phyloP scores from a whole-genome alignment of 2,329 filamentous ascomycete genomes.

The Phyllosticta citriasiana region DNA sequence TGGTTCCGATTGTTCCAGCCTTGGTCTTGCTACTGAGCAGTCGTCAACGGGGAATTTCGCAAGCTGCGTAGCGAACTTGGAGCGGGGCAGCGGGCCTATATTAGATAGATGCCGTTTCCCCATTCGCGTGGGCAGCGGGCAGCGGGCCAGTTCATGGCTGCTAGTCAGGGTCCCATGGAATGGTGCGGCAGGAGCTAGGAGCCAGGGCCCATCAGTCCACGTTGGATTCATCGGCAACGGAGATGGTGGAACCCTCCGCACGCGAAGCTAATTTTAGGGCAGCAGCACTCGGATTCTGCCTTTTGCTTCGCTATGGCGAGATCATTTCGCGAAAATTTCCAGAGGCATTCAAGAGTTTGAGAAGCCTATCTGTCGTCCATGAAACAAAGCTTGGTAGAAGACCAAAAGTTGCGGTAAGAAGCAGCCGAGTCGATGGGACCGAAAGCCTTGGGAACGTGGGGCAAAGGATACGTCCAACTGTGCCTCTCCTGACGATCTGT shows the following conservation, averaged over 20 bases:
- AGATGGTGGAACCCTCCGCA: neutral
- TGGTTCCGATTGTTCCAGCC: neutral
- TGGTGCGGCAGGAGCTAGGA: neutral
- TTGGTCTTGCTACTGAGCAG: neutral
- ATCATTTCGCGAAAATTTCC: neutral
- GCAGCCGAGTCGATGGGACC: neutral
- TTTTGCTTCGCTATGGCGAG: neutral
- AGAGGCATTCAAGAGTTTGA: neutral
- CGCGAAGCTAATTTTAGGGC: neutral
- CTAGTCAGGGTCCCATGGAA: neutral
- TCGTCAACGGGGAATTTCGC: neutral
- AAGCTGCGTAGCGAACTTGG: neutral
- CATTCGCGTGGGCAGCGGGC: neutral
- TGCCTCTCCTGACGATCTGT: neutral
- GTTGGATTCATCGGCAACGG: neutral
- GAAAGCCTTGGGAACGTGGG: neutral
- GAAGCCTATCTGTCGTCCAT: neutral
- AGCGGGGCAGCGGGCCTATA: neutral
- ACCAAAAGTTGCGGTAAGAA: neutral
- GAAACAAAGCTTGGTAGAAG: neutral
- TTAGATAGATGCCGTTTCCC: neutral
- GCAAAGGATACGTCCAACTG: neutral
- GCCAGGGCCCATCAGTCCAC: neutral
- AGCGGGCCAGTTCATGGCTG: neutral
- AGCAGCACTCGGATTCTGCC: neutral